Evolutionary conservation across 345 rosid genomes (phyloP), one percentile per base, ranked within the genome.

Genomic region (Camelina hispida): DNA sequence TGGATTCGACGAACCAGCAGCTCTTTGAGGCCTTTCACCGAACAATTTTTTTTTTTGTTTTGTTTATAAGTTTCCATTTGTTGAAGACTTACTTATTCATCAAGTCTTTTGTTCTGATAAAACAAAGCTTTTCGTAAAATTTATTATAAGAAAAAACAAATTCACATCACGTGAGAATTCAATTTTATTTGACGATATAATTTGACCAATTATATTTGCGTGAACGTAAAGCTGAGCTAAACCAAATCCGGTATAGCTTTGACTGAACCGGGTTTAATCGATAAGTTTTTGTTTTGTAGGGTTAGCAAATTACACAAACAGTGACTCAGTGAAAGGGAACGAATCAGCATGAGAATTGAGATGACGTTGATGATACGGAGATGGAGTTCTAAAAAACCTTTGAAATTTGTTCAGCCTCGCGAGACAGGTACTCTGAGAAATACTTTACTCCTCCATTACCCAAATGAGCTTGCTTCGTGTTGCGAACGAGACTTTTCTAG

Each of bases 171-270:
- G n/a, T n/a, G n/a, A n/a, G n/a, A n/a, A n/a, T n/a, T n/a, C n/a
- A n/a, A n/a, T n/a, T n/a, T n/a, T n/a, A n/a, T n/a, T n/a, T n/a
- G n/a, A n/a, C 30, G 30, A 28, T 4, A 28, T 28, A 28, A 28
- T 28, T 28, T 28, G 5, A 28, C 30, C 5, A 28, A 28, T 28
- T 28, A 28, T 28, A 28, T 43, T 43, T 4, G 16, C 38, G 38
- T 35, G 57, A 32, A 30, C 43, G 42, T 28, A 11, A 16, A 40
- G 34, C 34, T 66, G 18, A 44, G 32, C 12, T 38, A 40, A 54
- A 68, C 62, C 52, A 54, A 20, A 3, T 53, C 16, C 51, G 25
- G 72, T 53, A 68, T 68, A 55, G 48, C 17, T 44, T 44, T 44
- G 16, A n/a, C 0, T 12, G 6, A 68, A 28, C 53, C 43, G 62